Conservation (phyloP, 1,139 yeast genomes). For the Sugiyamaella pinicola region DNA sequence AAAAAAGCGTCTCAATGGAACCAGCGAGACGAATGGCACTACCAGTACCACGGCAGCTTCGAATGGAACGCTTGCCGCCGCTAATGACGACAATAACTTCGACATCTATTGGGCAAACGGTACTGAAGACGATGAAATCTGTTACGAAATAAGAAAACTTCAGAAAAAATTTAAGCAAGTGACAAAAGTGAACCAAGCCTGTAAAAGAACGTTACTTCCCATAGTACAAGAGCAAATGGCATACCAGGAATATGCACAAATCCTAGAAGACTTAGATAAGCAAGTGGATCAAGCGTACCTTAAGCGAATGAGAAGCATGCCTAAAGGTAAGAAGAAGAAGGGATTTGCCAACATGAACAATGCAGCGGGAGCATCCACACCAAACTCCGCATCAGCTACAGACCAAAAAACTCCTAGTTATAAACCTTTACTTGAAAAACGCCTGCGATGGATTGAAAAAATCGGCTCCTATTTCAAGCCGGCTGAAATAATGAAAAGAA, state of each 20-base stretch:
- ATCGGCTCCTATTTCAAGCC: slow-evolving; percentile 82
- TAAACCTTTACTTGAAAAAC: slow-evolving; percentile 69
- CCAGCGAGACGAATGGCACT: slow-evolving; percentile 15
- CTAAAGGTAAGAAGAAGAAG: slow-evolving; percentile 69
- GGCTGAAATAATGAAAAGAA: slow-evolving; percentile 67
- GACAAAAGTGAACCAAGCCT: slow-evolving; percentile 62
- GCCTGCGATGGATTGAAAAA: slow-evolving; percentile 83
- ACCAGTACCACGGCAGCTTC: slow-evolving; percentile 25
- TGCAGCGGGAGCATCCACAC: slow-evolving; percentile 20
- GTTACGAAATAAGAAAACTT: slow-evolving; percentile 74
- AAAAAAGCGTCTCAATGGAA: slow-evolving; percentile 33
- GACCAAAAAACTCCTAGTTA: slow-evolving; percentile 46
- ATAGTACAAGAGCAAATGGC: slow-evolving; percentile 88
- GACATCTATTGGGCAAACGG: slow-evolving; percentile 79
- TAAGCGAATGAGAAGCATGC: slow-evolving; percentile 80
- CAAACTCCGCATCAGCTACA: slow-evolving; percentile 49
- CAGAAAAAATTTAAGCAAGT: slow-evolving; percentile 70
- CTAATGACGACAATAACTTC: slow-evolving; percentile 28
- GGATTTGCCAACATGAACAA: slow-evolving; percentile 15
- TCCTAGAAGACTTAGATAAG: slow-evolving; percentile 89
- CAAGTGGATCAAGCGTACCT: slow-evolving; percentile 95
- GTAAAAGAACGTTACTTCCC: slow-evolving; percentile 69
- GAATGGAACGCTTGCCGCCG: slow-evolving; percentile 32
- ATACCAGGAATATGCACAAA: slow-evolving; percentile 90
- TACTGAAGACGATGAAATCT: slow-evolving; percentile 92